A percentile compares a stretch with the other conserved stretches of the same genome.
Conservation (phyloP, 345 rosid genomes). For the Toxicodendron radicans region DNA sequence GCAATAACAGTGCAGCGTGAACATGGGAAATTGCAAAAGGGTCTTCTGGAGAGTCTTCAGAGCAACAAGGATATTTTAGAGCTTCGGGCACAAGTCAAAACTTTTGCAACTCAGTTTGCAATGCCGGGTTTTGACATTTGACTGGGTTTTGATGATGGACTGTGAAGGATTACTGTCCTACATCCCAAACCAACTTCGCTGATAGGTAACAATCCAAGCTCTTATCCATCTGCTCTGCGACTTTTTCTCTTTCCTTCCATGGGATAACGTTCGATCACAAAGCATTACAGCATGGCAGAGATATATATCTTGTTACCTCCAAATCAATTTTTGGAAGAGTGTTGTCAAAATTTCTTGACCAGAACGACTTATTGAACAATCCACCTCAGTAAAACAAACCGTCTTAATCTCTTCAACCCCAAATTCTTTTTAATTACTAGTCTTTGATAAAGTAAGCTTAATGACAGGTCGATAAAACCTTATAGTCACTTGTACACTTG, state of each 20-base stretch:
- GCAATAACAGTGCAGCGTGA: slow-evolving; percentile 59
- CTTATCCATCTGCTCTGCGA: neutral
- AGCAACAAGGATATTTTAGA: slow-evolving; percentile 66
- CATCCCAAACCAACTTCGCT: too few species aligned
- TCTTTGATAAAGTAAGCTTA: neutral
- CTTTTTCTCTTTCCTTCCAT: neutral
- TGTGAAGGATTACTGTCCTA: neutral
- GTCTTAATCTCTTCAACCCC: neutral
- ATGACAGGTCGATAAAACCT: neutral
- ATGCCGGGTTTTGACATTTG: slow-evolving; percentile 82
- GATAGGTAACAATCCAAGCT: neutral
- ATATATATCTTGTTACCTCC: neutral
- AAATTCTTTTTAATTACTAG: neutral
- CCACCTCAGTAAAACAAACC: too few species aligned
- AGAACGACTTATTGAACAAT: too few species aligned
- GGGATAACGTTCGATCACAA: neutral
- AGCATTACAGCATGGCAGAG: neutral
- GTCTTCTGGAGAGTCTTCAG: slow-evolving; percentile 51
- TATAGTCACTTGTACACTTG: neutral
- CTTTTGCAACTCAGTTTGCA: slow-evolving; percentile 79
- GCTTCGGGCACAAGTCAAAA: slow-evolving; percentile 60
- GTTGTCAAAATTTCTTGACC: too few species aligned
- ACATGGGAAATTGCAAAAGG: slow-evolving; percentile 60
- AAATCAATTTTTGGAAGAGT: too few species aligned
- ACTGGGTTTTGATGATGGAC: slow-evolving; percentile 17